Evolutionary conservation across 345 rosid genomes (phyloP).

Genomic region (Trapa incisa): DNA sequence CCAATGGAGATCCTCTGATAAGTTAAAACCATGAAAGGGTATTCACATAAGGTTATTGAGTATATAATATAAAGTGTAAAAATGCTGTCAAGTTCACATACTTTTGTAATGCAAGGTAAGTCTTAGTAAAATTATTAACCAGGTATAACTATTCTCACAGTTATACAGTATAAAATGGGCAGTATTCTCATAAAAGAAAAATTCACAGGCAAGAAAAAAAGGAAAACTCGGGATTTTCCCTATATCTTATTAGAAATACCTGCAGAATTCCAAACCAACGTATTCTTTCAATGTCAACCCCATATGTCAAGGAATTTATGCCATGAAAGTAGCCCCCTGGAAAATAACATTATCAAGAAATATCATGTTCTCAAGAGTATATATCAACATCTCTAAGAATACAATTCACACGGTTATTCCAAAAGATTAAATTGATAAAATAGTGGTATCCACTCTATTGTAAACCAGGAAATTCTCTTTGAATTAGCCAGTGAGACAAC

Average conservation of each 20-base stretch:
- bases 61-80: not conserved
- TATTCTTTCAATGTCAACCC: conserved; percentile 29
- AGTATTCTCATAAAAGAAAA: not conserved
- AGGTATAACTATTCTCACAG: not conserved
- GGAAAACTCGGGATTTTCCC: not conserved
- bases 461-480: too few relatives aligned
- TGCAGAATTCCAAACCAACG: conserved; percentile 43
- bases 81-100: not conserved
- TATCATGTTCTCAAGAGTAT: not conserved
- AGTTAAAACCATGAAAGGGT: not conserved
- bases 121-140: not conserved
- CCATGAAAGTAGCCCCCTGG: conserved; percentile 45
- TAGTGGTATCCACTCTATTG: too few relatives aligned
- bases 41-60: not conserved
- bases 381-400: not conserved
- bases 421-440: too few relatives aligned
- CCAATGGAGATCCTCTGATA: conserved; percentile 42
- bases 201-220: not conserved
- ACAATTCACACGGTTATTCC: not conserved
- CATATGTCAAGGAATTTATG: conserved; percentile 28
- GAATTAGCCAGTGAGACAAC: too few relatives aligned
- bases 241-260: conserved; percentile 11
- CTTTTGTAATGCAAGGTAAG: not conserved
- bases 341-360: not conserved
- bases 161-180: not conserved